Evolutionary conservation across 2,329 filamentous ascomycete genomes (phyloP), one percentile per base, ranked within the genome.

Genomic region (Domatiomyces catenatus): DNA sequence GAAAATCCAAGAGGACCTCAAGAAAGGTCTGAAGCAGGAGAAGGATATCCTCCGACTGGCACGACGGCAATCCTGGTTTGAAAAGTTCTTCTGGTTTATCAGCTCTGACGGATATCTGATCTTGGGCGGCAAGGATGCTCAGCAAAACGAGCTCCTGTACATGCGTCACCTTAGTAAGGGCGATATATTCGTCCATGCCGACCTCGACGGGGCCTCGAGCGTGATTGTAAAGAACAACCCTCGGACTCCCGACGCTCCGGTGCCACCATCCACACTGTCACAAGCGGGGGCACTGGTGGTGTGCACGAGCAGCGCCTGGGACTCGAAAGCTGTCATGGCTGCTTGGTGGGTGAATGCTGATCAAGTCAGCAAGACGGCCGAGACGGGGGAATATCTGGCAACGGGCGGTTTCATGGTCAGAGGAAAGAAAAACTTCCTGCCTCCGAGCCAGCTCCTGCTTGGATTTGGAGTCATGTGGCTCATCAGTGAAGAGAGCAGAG

Each of bases 31-130:
- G 51, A 94, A 94, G 69, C 84, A 92, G 62, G 92, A 96, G 67
- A 95, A 94, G 65, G 83, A 87, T 18, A 72, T 93, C 1, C 70
- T 96, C 8, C 81, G 89, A 45, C 87, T 84, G 0, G 83, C 94
- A 7, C 79, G 92, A 50, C 84, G 81, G 61, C 83, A 82, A 57
- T 77, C 89, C 60, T 98, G 92, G 92, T 98, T 95, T 59, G 92
- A 98, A 62, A 98, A 98, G 67, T 98, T 94, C 61, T 73, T 81
- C 24, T 96, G 87, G 76, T 98, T 98, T 68, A 78, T 96, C 59
- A 95, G 89, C 0, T 93, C 88, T 0, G 92, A 98, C 62, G 89
- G 90, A 3, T 95, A 96, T 64, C 75, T 98, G 5, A 85, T 96
- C 0, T 75, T 98, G 15, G 90, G 81, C 44, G 90, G 88, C 15